Evolutionary conservation across 768 basidiomycete species (phyloP).

Genomic region (Tylopilus felleus): DNA sequence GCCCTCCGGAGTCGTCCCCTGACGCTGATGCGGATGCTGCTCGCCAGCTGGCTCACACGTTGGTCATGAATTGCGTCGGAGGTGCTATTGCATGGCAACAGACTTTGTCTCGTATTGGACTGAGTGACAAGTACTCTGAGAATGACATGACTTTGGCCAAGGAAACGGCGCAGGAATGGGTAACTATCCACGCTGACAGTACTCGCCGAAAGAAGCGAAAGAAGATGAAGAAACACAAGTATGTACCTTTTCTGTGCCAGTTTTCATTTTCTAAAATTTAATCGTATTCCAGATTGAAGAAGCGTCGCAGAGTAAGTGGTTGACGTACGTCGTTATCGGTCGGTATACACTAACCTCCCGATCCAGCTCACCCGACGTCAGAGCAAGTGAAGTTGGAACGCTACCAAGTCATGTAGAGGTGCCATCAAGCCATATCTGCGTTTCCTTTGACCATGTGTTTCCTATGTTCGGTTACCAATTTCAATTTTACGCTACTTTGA

Average conservation of each 20-base stretch:
- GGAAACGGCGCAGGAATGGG: constrained; percentile 57
- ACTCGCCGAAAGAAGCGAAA: constrained; percentile 80
- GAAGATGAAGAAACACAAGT: constrained; percentile 99
- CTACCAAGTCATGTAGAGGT: not conserved
- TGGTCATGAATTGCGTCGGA: constrained; percentile 65
- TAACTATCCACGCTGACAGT: constrained; percentile 71
- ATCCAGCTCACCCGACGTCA: constrained; percentile 46
- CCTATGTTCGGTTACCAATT: not conserved
- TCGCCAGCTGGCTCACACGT: constrained; percentile 69
- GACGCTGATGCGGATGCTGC: constrained; percentile 81
- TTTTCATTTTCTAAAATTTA: constrained; percentile 8
- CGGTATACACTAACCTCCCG: constrained; percentile 15
- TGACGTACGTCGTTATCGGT: not conserved
- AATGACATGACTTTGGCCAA: constrained; percentile 50
- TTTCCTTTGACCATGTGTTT: constrained; percentile 8
- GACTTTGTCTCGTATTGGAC: constrained; percentile 60
- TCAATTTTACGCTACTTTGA: not conserved
- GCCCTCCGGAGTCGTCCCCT: constrained; percentile 47
- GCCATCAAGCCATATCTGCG: not conserved
- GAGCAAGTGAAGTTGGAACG: constrained; percentile 23
- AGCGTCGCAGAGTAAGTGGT: constrained; percentile 76
- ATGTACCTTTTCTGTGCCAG: constrained; percentile 31
- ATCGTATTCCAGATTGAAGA: constrained; percentile 62
- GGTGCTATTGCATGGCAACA: constrained; percentile 66
- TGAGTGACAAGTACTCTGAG: constrained; percentile 49